Percentiles rank a stretch among this genome's conserved stretches.
These are phyloP conservation scores for Mortierella sp. DNA, from an alignment of 371 early-diverging fungal genomes.

Conservation along the genomic window DNA sequence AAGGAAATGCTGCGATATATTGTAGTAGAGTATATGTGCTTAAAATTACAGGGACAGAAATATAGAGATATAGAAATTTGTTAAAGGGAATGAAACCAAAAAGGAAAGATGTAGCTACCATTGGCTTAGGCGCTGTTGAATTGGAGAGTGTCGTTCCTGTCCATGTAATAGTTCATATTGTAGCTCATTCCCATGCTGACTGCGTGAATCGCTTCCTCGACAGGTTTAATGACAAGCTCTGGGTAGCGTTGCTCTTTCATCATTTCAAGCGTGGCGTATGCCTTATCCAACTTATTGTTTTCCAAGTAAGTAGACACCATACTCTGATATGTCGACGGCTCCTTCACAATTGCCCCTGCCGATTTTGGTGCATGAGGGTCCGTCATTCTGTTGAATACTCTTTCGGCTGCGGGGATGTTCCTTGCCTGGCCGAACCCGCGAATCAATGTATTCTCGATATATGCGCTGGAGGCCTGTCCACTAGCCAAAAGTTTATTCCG, in stretches of 20 bases:
- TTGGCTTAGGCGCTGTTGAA: conserved; percentile 2
- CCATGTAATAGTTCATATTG: conserved; percentile 2
- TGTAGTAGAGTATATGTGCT: too few relatives aligned
- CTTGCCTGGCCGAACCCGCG: conserved; percentile 60
- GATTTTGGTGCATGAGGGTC: conserved; percentile 60
- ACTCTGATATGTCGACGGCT: conserved; percentile 73
- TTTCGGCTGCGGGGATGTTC: conserved; percentile 61
- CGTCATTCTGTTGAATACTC: conserved; percentile 66
- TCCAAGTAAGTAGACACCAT: conserved; percentile 69
- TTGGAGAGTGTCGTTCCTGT: not conserved
- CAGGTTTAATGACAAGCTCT: conserved; percentile 48
- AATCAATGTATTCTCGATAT: conserved; percentile 75
- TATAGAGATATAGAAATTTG: not conserved
- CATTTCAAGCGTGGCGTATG: conserved; percentile 37
- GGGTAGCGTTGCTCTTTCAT: conserved; percentile 48
- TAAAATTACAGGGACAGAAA: too few relatives aligned
- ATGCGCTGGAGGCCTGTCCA: conserved; percentile 62
- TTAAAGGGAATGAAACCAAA: not conserved
- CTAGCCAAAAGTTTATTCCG: conserved; percentile 61
- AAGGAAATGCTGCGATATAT: too few relatives aligned
- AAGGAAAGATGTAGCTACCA: not conserved
- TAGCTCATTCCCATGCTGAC: not conserved
- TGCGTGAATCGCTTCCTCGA: conserved; percentile 43
- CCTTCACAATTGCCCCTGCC: conserved; percentile 57
- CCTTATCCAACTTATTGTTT: conserved; percentile 60